Conservation (phyloP, 1,284 basidiomycete species). For the Hypsizygus ulmarius region DNA sequence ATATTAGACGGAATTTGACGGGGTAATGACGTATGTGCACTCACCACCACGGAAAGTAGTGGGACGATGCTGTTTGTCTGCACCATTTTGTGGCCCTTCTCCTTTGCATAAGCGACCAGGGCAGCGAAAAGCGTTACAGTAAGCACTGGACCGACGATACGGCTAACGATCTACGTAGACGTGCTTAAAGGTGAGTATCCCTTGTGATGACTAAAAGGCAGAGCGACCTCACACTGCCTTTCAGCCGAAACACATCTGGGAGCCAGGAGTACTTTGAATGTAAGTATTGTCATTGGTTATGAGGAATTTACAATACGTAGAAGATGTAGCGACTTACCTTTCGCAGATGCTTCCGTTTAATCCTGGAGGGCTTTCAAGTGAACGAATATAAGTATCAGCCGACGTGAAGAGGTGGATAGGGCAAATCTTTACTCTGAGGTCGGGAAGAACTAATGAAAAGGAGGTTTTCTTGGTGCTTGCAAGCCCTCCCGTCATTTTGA, state of each 20-base stretch:
- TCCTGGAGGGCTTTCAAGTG: slow-evolving; percentile 31
- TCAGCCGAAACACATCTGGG: slow-evolving; percentile 79
- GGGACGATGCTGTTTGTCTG: slow-evolving; percentile 79
- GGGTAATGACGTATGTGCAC: slow-evolving; percentile 29
- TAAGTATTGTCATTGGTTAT: not conserved
- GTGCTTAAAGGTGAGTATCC: slow-evolving; percentile 7
- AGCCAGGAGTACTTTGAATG: slow-evolving; percentile 78
- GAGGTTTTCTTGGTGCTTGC: slow-evolving; percentile 29
- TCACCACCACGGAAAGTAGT: slow-evolving; percentile 84
- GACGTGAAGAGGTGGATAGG: not conserved
- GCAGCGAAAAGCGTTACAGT: slow-evolving; percentile 78
- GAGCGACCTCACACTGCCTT: slow-evolving; percentile 62
- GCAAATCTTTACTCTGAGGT: slow-evolving; percentile 28
- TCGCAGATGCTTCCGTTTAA: slow-evolving; percentile 44
- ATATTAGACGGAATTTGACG: not conserved
- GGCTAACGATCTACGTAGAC: slow-evolving; percentile 52
- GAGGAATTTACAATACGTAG: not conserved
- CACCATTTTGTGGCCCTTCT: slow-evolving; percentile 50
- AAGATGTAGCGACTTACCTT: slow-evolving; percentile 34
- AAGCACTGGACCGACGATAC: slow-evolving; percentile 76
- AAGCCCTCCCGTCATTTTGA: slow-evolving; percentile 14
- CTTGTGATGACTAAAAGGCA: not conserved
- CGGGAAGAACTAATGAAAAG: slow-evolving; percentile 33
- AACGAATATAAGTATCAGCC: slow-evolving; percentile 5
- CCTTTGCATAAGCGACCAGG: slow-evolving; percentile 56